Evolutionary conservation across 306 rosid species (phyloP).

Genomic region (Rubus idaeus): DNA sequence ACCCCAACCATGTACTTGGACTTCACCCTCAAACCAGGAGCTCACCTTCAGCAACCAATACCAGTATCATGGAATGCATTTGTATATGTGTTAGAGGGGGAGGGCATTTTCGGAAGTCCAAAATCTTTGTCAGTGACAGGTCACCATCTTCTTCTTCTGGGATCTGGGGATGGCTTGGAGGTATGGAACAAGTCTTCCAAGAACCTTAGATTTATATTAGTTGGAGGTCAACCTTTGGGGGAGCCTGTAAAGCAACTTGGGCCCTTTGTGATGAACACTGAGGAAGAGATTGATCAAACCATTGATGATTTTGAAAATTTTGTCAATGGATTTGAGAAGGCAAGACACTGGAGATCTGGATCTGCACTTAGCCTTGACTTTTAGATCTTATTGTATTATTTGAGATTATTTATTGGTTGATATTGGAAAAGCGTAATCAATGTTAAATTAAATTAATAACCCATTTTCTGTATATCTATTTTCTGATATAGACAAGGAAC

Average conservation of each 20-base stretch:
- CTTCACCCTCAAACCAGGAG: conserved; percentile 76
- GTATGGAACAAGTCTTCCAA: conserved; percentile 79
- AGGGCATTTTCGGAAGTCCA: conserved; percentile 66
- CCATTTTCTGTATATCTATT: too few relatives aligned
- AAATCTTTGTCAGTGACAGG: conserved; percentile 44
- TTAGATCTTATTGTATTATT: conserved; percentile 8
- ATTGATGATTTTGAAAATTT: conserved; percentile 83
- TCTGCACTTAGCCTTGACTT: conserved; percentile 43
- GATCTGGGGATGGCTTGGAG: conserved; percentile 78
- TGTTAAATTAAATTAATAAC: too few relatives aligned
- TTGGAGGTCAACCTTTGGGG: conserved; percentile 86
- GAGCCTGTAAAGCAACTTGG: conserved; percentile 83
- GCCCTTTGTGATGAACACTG: conserved; percentile 97
- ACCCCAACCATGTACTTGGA: conserved; percentile 96
- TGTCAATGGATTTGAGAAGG: conserved; percentile 90
- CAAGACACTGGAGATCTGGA: conserved; percentile 83
- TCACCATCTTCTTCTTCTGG: conserved; percentile 80
- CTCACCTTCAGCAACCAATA: conserved; percentile 66
- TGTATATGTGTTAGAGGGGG: conserved; percentile 85
- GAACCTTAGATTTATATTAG: conserved; percentile 64
- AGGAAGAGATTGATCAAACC: conserved; percentile 83
- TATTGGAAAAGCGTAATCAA: neutral
- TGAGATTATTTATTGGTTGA: conserved; percentile 15
- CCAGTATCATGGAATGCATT: conserved; percentile 87
- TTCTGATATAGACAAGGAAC: too few relatives aligned